Evolutionary conservation across 1,284 basidiomycete species (phyloP).

Genomic region (Cystobasidium pallidum): DNA sequence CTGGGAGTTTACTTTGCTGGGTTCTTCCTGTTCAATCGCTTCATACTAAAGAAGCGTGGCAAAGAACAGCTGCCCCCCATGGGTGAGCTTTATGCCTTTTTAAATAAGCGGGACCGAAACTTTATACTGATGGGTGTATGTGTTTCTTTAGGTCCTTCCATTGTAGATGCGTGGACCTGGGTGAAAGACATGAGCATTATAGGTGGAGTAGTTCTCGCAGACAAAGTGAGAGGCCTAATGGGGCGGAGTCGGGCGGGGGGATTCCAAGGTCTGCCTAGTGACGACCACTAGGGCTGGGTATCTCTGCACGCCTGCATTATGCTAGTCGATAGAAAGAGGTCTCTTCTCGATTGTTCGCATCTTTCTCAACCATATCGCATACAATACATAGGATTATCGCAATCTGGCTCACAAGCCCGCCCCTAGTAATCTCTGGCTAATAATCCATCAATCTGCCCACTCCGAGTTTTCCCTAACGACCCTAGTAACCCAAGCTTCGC

Average conservation of each 20-base stretch:
- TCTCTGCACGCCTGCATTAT: background rate
- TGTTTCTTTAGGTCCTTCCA: too few species aligned
- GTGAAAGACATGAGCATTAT: constrained; percentile 37
- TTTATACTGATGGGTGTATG: too few species aligned
- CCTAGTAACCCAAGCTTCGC: constrained; percentile 23
- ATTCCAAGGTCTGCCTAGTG: constrained; percentile 36
- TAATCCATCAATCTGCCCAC: background rate
- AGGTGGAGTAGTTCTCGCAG: constrained; percentile 8
- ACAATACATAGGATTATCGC: background rate
- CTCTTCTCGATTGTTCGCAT: too few species aligned
- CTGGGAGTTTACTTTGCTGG: constrained; percentile 35
- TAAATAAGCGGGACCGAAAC: too few species aligned
- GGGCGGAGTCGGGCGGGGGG: constrained; percentile 28
- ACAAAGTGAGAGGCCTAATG: constrained; percentile 7
- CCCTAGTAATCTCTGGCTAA: too few species aligned
- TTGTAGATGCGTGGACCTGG: constrained; percentile 33
- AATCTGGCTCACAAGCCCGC: too few species aligned
- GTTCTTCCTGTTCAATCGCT: constrained; percentile 37
- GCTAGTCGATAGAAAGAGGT: background rate
- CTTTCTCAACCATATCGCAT: too few species aligned
- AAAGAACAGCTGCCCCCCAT: constrained; percentile 38
- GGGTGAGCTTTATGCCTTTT: too few species aligned
- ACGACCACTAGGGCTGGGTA: background rate
- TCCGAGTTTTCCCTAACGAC: too few species aligned
- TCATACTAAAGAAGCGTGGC: constrained; percentile 35